Base-by-base conservation (phyloP, 352 stramenopile genomes). In the Globisporangium apiculatum region DNA sequence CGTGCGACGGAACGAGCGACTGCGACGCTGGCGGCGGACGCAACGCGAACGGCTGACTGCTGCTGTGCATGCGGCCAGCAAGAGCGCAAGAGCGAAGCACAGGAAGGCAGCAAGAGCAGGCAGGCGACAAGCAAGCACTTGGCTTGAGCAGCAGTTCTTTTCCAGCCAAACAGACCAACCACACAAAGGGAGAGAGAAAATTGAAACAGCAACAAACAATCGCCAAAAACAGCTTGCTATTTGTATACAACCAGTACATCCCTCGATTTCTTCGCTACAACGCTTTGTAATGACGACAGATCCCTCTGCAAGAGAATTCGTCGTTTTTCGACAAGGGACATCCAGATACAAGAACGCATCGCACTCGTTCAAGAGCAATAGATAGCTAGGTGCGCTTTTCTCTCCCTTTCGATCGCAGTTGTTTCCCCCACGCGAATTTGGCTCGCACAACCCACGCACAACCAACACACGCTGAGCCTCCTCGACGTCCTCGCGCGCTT, bases 41-140 rank as follows among this genome's bases (percentile, higher is more conserved):
- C 46, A 60, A 53, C 53, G 53, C 53, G 52, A 53, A 53, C 57
- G 57, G 46, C 43, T 62, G 57, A 51, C n/a, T 59, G 54, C 40
- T 61, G 47, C 12, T 31, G 24, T 31, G 24, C 24, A 31, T 31
- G 24, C 24, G 24, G 24, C 24, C 24, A 31, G 24, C 24, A 31
- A 31, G 24, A 31, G 48, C 55, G 43, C 42, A 37, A 18, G 36
- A 45, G 5, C 31, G 37, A 46, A 18, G n/a, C 31, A 47, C 24
- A 24, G 10, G 6, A 31, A 41, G 37, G 55, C 36, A 43, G 36
- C 55, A 40, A 48, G 17, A 42, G 45, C 45, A 8, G 17, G 15
- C 45, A 17, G 17, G 24, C 24, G 24, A 31, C 24, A 49, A 17
- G 45, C 45, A 17, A 17, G 15, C 45, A 15, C 41, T n/a, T n/a